Evolutionary conservation across 768 basidiomycete genomes (phyloP).

Genomic region (Tylopilus felleus): DNA sequence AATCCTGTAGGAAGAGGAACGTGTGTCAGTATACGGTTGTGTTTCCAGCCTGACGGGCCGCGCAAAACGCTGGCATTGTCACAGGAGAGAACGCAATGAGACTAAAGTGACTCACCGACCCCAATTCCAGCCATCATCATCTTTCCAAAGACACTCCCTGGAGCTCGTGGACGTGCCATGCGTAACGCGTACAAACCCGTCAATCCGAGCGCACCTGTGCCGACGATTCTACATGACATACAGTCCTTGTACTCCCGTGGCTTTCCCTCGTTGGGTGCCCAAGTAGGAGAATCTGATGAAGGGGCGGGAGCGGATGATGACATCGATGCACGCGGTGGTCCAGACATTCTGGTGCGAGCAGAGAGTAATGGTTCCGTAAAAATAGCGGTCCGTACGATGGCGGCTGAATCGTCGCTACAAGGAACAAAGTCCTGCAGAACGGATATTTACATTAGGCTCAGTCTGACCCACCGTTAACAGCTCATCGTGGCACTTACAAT

Average conservation of each 20-base stretch:
- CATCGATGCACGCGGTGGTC: slow-evolving; percentile 13
- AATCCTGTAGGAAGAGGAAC: slow-evolving; percentile 16
- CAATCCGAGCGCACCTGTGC: slow-evolving; percentile 58
- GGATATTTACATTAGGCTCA: neutral
- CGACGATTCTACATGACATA: slow-evolving; percentile 66
- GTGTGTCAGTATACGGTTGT: slow-evolving; percentile 7
- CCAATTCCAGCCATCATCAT: slow-evolving; percentile 60
- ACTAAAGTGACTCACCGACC: slow-evolving; percentile 43
- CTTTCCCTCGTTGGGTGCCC: slow-evolving; percentile 6
- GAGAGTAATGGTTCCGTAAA: neutral
- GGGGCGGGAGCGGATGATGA: neutral
- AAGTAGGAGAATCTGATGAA: neutral
- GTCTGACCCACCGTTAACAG: too few species aligned
- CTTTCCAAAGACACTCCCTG: slow-evolving; percentile 60
- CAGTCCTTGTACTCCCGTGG: slow-evolving; percentile 46
- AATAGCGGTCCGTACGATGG: neutral
- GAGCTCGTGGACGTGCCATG: slow-evolving; percentile 59
- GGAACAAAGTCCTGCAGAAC: neutral
- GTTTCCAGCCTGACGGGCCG: neutral
- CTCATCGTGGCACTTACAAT: too few species aligned
- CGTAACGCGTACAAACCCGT: slow-evolving; percentile 67
- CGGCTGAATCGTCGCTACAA: neutral
- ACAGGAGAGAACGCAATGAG: neutral
- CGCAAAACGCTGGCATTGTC: neutral
- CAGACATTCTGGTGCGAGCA: slow-evolving; percentile 14